phyloP scores from a whole-genome alignment of 2,329 filamentous ascomycete genomes.

The Daldinia eschscholtzii region DNA sequence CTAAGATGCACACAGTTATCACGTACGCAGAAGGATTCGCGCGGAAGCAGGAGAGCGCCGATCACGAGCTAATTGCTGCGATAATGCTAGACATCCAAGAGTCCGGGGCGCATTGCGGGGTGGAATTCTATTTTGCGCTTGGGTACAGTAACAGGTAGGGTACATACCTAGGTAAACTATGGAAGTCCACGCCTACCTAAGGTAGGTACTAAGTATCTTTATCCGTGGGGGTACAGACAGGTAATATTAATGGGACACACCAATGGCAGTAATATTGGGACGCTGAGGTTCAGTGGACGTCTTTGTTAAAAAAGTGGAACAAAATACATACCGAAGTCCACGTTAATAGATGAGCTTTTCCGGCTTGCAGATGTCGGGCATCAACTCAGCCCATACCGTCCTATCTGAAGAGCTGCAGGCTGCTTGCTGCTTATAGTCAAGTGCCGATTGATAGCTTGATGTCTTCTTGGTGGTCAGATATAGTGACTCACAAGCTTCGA shows the following conservation, averaged over 20 bases:
- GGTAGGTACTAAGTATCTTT: not conserved
- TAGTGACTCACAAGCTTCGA: constrained; percentile 6
- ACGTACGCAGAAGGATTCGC: constrained; percentile 21
- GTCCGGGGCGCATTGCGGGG: constrained; percentile 48
- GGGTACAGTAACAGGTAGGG: not conserved
- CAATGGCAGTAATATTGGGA: constrained; percentile 11
- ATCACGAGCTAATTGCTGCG: constrained; percentile 42
- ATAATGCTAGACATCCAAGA: constrained; percentile 30
- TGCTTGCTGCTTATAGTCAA: constrained; percentile 1
- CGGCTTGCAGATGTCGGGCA: constrained; percentile 24
- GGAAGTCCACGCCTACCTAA: no score
- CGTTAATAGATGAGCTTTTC: not conserved
- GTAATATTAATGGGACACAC: not conserved
- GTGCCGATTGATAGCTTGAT: constrained; percentile 23
- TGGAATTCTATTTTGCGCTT: constrained; percentile 30
- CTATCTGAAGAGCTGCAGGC: constrained; percentile 5
- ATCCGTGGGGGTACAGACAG: constrained; percentile 32
- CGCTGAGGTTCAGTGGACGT: not conserved
- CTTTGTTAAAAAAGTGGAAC: constrained; percentile 13
- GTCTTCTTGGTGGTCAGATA: constrained; percentile 11
- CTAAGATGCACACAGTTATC: constrained; percentile 24
- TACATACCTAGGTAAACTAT: no score
- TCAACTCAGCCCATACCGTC: constrained; percentile 25
- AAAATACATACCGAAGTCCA: constrained; percentile 22
- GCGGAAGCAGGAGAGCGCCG: constrained; percentile 31